Evolutionary conservation across 129 eudicot genomes (phyloP).

Genomic region (Chrysanthemum lavandulifolium): DNA sequence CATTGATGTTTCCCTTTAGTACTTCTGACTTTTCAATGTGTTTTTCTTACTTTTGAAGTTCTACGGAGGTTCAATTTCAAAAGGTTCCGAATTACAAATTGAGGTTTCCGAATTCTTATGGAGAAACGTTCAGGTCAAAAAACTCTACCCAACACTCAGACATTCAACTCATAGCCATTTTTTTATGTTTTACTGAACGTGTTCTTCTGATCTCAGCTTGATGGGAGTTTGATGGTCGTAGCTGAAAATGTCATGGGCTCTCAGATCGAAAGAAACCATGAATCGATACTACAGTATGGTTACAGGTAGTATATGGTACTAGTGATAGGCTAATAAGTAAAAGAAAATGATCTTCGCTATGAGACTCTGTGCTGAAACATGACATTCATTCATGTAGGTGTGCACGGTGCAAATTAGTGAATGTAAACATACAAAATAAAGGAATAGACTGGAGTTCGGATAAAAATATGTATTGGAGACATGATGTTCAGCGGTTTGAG

Average conservation of each 20-base stretch:
- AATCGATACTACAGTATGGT: conserved; percentile 77
- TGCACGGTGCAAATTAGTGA: conserved; percentile 79
- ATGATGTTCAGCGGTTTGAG: conserved; percentile 78
- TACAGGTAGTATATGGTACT: conserved; percentile 49
- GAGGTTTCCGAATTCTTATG: conserved; percentile 89
- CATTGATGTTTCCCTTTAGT: conserved; percentile 1
- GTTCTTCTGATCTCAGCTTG: conserved; percentile 53
- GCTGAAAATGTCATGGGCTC: conserved; percentile 86
- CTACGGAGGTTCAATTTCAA: conserved; percentile 80
- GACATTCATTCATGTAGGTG: conserved; percentile 52
- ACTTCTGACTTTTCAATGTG: conserved; percentile 7
- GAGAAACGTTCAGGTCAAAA: conserved; percentile 82
- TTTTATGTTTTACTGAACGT: conserved; percentile 25
- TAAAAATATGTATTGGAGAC: conserved; percentile 83
- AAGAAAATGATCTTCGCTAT: background rate
- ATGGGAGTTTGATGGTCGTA: conserved; percentile 77
- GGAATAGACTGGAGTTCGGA: conserved; percentile 91
- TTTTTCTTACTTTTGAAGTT: conserved; percentile 39
- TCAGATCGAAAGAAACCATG: conserved; percentile 43
- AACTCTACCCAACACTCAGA: background rate
- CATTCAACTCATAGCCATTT: background rate
- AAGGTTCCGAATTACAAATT: conserved; percentile 87
- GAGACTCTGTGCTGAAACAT: conserved; percentile 14
- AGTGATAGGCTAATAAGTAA: conserved; percentile 1
- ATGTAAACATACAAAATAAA: conserved; percentile 64